Evolutionary conservation across 2,329 filamentous ascomycete genomes (phyloP), one percentile per base, ranked within the genome.

Genomic region (Hirsutella minnesotensis): DNA sequence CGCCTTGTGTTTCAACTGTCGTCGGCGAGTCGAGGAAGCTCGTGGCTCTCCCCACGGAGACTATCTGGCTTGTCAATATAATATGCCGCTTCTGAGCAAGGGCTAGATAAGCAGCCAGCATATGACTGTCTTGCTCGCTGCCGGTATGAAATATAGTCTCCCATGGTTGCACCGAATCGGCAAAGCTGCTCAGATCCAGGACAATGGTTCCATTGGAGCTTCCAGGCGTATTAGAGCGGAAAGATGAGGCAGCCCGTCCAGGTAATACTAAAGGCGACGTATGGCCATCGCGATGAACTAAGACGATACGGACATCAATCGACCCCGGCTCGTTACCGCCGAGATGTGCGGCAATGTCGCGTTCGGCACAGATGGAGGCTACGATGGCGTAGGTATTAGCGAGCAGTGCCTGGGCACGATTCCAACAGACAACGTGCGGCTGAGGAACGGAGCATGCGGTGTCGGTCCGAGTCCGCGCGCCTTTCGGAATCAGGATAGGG

Each of bases 351-450:
- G 60, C 81, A 65, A 66, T 71, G 38, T 66, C 67, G 39, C 76
- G 67, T 49, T 78, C 71, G 12, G 80, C 76, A 48, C 83, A 86
- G n/a, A 86, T 68, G 38, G 80, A 66, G 29, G 82, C 82, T 44
- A 92, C 68, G 40, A 95, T 72, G 53, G 80, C 79, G 69, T 96
- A 96, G 20, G 94, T 58, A 21, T 76, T 75, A 3, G 84, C 83
- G 19, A 95, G 64, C 5, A 90, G 68, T n/a, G 73, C 69, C 60
- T 95, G 87, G 0, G 80, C 74, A n/a, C 72, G 64, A 29, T 70
- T 57, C 73, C 88, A 94, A 16, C 75, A 66, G 65, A 20, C 72
- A 67, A 51, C 34, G 47, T 71, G 30, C 38, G 35, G 18, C 41
- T 44, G 24, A 27, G 24, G 12, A 12, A 7, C 24, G 24, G 24